A percentile compares a stretch with the other conserved stretches of the same genome.
Evolutionary conservation across 805 yeast genomes (phyloP).

Genomic region (Scheffersomyces ergatensis): DNA sequence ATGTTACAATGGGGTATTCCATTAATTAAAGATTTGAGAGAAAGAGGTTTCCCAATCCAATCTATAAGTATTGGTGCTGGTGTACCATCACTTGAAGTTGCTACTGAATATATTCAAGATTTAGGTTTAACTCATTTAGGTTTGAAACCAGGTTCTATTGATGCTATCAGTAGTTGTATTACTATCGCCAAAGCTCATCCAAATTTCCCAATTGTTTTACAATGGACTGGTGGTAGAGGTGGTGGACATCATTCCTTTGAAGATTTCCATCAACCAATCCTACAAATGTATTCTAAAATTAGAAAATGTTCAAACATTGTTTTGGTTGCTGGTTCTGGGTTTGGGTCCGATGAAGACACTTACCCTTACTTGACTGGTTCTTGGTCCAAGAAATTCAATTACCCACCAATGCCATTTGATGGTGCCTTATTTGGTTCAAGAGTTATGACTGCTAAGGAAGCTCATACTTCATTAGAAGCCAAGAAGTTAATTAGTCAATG

Average conservation of each 20-base stretch:
- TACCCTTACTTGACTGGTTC: conserved; percentile 97
- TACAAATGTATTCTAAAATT: conserved; percentile 93
- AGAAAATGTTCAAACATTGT: conserved; percentile 89
- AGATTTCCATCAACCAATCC: conserved; percentile 97
- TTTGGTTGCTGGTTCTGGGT: conserved; percentile 96
- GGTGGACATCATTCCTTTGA: conserved; percentile 99
- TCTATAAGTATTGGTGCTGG: conserved; percentile 98
- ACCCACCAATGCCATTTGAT: conserved; percentile 99
- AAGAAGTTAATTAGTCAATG: conserved; percentile 88
- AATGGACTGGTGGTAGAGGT: conserved; percentile 99
- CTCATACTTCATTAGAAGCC: conserved; percentile 90
- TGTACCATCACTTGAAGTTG: conserved; percentile 97
- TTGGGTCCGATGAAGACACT: conserved; percentile 95
- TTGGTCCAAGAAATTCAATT: conserved; percentile 85
- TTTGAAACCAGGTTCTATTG: conserved; percentile 96
- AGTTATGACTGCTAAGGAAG: conserved; percentile 97
- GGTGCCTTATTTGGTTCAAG: conserved; percentile 96
- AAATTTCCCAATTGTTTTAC: conserved; percentile 91
- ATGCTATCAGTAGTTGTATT: conserved; percentile 82
- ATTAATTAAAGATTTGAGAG: conserved; percentile 82
- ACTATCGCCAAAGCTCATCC: conserved; percentile 95
- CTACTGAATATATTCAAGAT: conserved; percentile 90
- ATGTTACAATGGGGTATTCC: conserved; percentile 99
- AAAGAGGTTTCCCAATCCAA: conserved; percentile 92
- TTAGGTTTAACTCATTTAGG: conserved; percentile 92